A percentile compares a stretch with the other conserved stretches of the same genome.
Evolutionary conservation across 1,284 basidiomycete genomes (phyloP).

Genomic region (Rugosomyces carneus): DNA sequence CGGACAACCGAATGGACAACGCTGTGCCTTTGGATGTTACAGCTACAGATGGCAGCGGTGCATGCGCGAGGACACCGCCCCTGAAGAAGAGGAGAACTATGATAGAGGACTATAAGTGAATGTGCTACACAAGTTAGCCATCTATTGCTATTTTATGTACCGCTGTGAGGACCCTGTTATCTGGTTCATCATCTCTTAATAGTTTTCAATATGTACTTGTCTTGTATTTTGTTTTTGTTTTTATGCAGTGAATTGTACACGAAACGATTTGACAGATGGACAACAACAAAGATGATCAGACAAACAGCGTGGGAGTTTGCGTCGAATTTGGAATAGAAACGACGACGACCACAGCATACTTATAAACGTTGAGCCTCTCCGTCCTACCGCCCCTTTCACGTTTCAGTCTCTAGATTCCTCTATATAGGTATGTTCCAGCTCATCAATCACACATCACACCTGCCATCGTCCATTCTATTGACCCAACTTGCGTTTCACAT

Average conservation of each 20-base stretch:
- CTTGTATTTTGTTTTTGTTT: constrained; percentile 9
- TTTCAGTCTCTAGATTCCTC: constrained; percentile 12
- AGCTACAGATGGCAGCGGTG: constrained; percentile 11
- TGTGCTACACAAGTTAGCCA: constrained; percentile 13
- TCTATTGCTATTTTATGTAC: constrained; percentile 19
- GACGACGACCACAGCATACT: constrained; percentile 17
- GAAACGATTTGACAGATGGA: constrained; percentile 2
- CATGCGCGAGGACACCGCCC: constrained; percentile 32
- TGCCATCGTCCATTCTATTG: constrained; percentile 2
- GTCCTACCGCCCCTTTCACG: constrained; percentile 13
- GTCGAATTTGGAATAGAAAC: constrained; percentile 19
- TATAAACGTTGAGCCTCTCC: constrained; percentile 13
- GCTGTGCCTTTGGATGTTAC: constrained; percentile 20
- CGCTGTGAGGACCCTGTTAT: constrained; percentile 16
- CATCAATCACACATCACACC: constrained; percentile 3
- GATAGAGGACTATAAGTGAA: constrained; percentile 18
- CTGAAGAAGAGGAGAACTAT: constrained; percentile 38
- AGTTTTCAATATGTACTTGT: constrained; percentile 10
- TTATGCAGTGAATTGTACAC: constrained; percentile 14
- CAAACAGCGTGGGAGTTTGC: constrained; percentile 19
- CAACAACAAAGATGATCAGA: constrained; percentile 11
- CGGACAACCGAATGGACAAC: constrained; percentile 28
- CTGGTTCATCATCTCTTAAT: constrained; percentile 12
- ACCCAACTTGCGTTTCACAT: constrained; percentile 20
- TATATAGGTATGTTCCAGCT: constrained; percentile 14